Percentiles rank a stretch among this genome's conserved stretches.
Conservation (phyloP, 495 filamentous ascomycete species). For the Aspergillus affinis region DNA sequence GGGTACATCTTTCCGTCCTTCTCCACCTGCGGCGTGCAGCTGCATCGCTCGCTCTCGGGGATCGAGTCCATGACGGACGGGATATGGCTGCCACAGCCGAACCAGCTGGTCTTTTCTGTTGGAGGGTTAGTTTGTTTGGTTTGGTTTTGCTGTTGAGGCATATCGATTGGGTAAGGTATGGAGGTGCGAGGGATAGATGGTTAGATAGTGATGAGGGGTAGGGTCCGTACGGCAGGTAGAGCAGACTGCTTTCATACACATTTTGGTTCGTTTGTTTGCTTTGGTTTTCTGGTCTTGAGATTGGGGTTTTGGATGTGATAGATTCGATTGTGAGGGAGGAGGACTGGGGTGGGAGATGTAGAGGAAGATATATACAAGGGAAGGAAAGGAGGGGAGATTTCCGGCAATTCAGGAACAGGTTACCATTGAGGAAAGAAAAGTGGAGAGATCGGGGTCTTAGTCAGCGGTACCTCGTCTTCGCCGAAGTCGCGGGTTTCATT, state of each 20-base stretch:
- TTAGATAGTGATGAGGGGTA: not conserved
- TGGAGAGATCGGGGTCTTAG: not conserved
- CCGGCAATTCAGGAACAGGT: no score
- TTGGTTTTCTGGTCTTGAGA: not conserved
- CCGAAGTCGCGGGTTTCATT: not conserved
- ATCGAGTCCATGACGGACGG: constrained; percentile 64
- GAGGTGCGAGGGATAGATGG: no score
- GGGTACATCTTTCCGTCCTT: constrained; percentile 62
- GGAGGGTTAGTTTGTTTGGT: constrained; percentile 8
- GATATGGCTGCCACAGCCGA: constrained; percentile 70
- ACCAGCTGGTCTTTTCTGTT: constrained; percentile 67
- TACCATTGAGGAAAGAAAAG: no score
- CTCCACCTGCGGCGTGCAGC: constrained; percentile 61
- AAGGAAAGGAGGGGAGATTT: not conserved
- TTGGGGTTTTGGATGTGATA: not conserved
- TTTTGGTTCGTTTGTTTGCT: constrained; percentile 22
- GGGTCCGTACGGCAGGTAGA: constrained; percentile 46
- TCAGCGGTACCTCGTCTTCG: not conserved
- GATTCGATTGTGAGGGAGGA: not conserved
- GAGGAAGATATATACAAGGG: not conserved
- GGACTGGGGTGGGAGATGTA: not conserved
- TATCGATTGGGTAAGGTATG: no score
- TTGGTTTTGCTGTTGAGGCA: not conserved
- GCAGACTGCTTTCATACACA: constrained; percentile 54
- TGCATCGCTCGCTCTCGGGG: constrained; percentile 60